These are phyloP conservation scores for Macrocystidia cucumis DNA, from an alignment of 1,284 basidiomycete species.

Conservation along the genomic window DNA sequence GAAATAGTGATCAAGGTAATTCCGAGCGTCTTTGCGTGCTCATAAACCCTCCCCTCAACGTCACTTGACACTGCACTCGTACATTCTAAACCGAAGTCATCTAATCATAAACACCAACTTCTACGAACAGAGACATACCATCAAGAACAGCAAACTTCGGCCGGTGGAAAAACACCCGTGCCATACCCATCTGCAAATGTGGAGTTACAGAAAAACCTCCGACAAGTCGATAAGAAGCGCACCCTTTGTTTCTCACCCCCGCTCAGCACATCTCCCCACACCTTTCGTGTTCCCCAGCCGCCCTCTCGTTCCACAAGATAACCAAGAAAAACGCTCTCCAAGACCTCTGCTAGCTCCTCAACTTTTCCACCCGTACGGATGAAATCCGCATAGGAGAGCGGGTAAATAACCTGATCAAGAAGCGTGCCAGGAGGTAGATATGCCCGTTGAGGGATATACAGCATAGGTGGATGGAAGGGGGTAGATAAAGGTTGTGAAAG, in stretches of 20 bases:
- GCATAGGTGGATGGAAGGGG: constrained; percentile 27
- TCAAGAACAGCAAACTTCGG: constrained; percentile 75
- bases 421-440: constrained; percentile 87
- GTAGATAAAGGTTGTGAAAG: constrained; percentile 20
- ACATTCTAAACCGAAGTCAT: constrained; percentile 55
- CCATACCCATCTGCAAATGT: constrained; percentile 69
- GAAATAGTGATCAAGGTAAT: constrained; percentile 95
- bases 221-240: constrained; percentile 15
- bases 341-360: constrained; percentile 64
- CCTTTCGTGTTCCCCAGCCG: constrained; percentile 85
- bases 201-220: constrained; percentile 5
- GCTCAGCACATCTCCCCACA: constrained; percentile 93
- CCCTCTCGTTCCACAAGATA: constrained; percentile 88
- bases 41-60: constrained; percentile 95
- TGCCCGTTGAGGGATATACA: constrained; percentile 89
- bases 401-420: constrained; percentile 86
- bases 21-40: constrained; percentile 85
- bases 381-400: constrained; percentile 78
- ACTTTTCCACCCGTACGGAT: constrained; percentile 48
- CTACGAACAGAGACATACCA: constrained; percentile 33
- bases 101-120: constrained; percentile 1
- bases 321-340: constrained; percentile 76
- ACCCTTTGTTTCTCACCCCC: constrained; percentile 95
- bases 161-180: constrained; percentile 78
- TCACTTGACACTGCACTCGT: constrained; percentile 96